Conservation (phyloP, 805 yeast genomes). For the Kuraishia floccosa region DNA sequence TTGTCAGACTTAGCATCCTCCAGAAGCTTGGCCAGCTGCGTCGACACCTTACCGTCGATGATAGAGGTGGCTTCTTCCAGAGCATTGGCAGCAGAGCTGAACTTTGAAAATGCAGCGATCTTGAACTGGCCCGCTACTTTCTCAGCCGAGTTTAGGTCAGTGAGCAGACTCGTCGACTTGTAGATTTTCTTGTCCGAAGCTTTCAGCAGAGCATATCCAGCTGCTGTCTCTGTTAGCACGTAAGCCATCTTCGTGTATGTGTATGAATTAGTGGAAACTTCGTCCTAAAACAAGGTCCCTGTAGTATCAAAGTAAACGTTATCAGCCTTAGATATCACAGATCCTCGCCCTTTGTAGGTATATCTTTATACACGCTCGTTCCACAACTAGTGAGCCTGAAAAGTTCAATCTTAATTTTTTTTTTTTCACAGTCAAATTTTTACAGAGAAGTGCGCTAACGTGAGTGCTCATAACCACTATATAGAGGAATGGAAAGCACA, state of each 20-base stretch:
- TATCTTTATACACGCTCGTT: neutral
- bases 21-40: conserved; percentile 66
- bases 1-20: conserved; percentile 71
- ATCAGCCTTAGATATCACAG: neutral
- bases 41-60: conserved; percentile 88
- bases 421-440: too few relatives aligned
- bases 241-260: conserved; percentile 44
- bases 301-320: neutral
- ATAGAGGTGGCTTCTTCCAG: conserved; percentile 89
- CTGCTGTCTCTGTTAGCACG: conserved; percentile 95
- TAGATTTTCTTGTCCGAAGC: conserved; percentile 96
- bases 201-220: conserved; percentile 96
- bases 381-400: too few relatives aligned
- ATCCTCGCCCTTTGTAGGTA: neutral
- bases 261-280: neutral
- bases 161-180: conserved; percentile 64
- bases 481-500: too few relatives aligned
- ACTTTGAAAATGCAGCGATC: conserved; percentile 91
- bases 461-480: too few relatives aligned
- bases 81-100: conserved; percentile 89
- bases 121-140: conserved; percentile 86
- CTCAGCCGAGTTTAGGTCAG: conserved; percentile 73
- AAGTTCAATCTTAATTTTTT: too few relatives aligned
- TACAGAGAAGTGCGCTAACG: too few relatives aligned
- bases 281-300: neutral